Base-by-base conservation (phyloP, 164 flowering plant genomes). In the Amborella trichopoda region DNA sequence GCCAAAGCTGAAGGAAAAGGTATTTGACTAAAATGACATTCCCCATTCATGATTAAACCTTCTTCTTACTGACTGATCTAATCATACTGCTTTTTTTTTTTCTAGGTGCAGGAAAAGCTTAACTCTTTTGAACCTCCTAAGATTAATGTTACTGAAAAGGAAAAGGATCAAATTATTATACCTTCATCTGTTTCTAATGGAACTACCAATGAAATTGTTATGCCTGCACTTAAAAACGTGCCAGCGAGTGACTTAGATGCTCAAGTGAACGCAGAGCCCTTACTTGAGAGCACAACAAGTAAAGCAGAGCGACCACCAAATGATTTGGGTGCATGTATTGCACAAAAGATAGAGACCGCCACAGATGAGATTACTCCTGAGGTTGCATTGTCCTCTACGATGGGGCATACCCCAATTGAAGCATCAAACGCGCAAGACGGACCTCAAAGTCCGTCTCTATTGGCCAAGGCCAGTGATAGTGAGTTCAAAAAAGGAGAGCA, bases 1-100 rank as follows among this genome's bases (percentile, higher is more conserved):
- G 62, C 50, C 58, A 63, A 77, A 63, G 54, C 14, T 62, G 45
- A 77, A 64, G 64, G 60, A 49, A 44, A 77, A 78, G 91, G 91
- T 83, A 51, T 28, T 46, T 44, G 36, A 3, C 25, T 19, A n/a
- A n/a, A n/a, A n/a, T n/a, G n/a, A n/a, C n/a, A n/a, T n/a, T n/a
- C n/a, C n/a, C n/a, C n/a, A n/a, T n/a, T n/a, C n/a, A n/a, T n/a
- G n/a, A n/a, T n/a, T n/a, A n/a, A n/a, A n/a, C n/a, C n/a, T n/a
- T n/a, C n/a, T n/a, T n/a, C n/a, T n/a, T n/a, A n/a, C n/a, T n/a
- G n/a, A n/a, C n/a, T n/a, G n/a, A n/a, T n/a, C n/a, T n/a, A n/a
- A n/a, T n/a, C n/a, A n/a, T n/a, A n/a, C n/a, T n/a, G n/a, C n/a
- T n/a, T n/a, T n/a, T n/a, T n/a, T n/a, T 33, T 34, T 49, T 51